phyloP scores from a whole-genome alignment of 2,329 filamentous ascomycete species.

The Drechslera avenae region DNA sequence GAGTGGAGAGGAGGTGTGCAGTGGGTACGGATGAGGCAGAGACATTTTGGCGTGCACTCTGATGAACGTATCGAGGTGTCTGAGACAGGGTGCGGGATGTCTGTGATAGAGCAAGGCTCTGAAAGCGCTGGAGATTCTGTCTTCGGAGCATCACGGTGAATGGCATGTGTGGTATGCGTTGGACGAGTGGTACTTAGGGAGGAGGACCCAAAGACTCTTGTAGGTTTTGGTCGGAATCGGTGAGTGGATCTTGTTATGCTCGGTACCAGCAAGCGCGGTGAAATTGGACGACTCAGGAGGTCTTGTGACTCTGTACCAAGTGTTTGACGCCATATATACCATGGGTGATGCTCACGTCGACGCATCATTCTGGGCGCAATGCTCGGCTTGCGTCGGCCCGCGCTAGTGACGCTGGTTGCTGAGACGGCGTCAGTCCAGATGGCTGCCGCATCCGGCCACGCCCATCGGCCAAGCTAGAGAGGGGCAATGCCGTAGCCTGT shows the following conservation, averaged over 20 bases:
- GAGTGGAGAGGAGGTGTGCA: conserved; percentile 27
- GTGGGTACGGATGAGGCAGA: conserved; percentile 25
- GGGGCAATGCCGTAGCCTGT: conserved; percentile 8
- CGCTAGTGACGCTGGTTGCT: conserved; percentile 17
- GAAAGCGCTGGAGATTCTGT: conserved; percentile 31
- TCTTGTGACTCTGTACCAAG: conserved; percentile 19
- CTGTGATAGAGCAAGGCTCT: conserved; percentile 28
- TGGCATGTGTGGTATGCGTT: conserved; percentile 3
- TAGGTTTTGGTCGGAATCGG: conserved; percentile 3
- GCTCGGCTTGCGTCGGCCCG: conserved; percentile 40
- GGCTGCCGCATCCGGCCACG: conserved; percentile 15
- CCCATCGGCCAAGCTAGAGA: conserved; percentile 4
- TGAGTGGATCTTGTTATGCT: not conserved
- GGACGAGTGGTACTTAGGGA: conserved; percentile 1
- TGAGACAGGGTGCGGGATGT: conserved; percentile 26
- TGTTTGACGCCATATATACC: conserved; percentile 32
- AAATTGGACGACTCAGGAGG: conserved; percentile 3
- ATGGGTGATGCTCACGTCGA: conserved; percentile 11
- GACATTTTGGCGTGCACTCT: conserved; percentile 38
- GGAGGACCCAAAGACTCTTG: not conserved
- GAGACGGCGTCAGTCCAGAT: conserved; percentile 19
- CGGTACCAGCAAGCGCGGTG: not conserved
- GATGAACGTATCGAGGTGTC: conserved; percentile 37
- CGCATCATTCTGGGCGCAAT: conserved; percentile 22
- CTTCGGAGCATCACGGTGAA: conserved; percentile 27